A percentile compares a stretch with the other conserved stretches of the same genome.
Conservation (phyloP, 2,329 filamentous ascomycete species). For the Dothistroma septosporum region DNA sequence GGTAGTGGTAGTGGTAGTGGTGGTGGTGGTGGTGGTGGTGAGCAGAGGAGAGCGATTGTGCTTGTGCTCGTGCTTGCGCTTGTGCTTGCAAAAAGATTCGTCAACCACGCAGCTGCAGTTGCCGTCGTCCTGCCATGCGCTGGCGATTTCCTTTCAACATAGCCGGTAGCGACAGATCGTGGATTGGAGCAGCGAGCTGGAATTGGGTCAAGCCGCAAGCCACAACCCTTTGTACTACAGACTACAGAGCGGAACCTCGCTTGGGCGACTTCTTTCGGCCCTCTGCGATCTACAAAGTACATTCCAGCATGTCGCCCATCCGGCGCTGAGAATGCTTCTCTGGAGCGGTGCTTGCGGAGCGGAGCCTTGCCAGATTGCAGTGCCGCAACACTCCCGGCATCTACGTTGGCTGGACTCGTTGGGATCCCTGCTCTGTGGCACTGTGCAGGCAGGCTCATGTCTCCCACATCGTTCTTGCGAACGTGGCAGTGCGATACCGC, state of each 20-base stretch:
- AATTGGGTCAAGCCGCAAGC: background rate
- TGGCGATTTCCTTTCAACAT: background rate
- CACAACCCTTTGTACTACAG: background rate
- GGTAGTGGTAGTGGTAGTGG: conserved; percentile 1
- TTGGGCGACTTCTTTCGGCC: background rate
- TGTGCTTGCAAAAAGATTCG: background rate
- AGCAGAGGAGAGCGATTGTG: no score
- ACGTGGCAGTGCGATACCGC: background rate
- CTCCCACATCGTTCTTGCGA: background rate
- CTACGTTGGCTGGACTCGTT: background rate
- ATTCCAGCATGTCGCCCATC: background rate
- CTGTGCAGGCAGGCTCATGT: background rate
- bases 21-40: background rate
- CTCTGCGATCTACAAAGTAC: background rate
- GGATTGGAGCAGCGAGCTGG: background rate
- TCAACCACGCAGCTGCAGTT: background rate
- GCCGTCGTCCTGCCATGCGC: background rate
- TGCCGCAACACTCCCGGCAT: background rate
- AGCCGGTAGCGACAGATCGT: background rate
- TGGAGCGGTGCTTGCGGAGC: background rate
- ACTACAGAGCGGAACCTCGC: background rate
- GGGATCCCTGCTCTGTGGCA: background rate
- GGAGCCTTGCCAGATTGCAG: background rate
- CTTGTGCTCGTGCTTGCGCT: background rate
- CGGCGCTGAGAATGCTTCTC: background rate